These are phyloP conservation scores for Heimioporus retisporus DNA, from an alignment of 1,284 basidiomycete genomes.

Conservation along the genomic window DNA sequence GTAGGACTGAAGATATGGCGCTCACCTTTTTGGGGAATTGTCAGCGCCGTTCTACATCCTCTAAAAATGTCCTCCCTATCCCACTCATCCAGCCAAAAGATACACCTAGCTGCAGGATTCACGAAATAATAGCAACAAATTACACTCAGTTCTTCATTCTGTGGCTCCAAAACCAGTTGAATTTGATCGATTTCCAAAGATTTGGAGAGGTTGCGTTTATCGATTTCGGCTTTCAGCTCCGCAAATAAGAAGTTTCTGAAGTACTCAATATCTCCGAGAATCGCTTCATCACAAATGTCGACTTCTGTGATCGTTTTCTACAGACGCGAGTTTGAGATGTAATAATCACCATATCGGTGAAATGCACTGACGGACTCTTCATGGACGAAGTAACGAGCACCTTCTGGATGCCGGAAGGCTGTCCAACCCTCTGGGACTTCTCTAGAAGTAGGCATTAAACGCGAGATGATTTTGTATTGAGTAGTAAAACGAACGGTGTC, in stretches of 20 bases:
- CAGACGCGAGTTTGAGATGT: constrained; percentile 4
- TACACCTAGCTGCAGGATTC: constrained; percentile 31
- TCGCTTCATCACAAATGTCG: constrained; percentile 27
- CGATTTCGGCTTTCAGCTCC: constrained; percentile 22
- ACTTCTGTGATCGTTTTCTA: constrained; percentile 47
- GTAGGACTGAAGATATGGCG: neutral
- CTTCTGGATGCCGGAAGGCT: constrained; percentile 40
- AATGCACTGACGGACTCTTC: constrained; percentile 32
- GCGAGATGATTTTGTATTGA: neutral
- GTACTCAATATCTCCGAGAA: constrained; percentile 34
- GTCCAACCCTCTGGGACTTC: constrained; percentile 33
- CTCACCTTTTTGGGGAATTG: constrained; percentile 39
- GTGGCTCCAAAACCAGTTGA: constrained; percentile 44
- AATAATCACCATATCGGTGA: neutral
- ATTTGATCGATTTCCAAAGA: constrained; percentile 30
- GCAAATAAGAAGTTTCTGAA: constrained; percentile 27
- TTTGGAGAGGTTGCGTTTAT: neutral
- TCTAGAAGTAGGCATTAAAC: constrained; percentile 18
- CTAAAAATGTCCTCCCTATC: constrained; percentile 26
- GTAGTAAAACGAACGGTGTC: constrained; percentile 27
- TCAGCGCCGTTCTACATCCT: constrained; percentile 30
- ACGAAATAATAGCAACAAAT: constrained; percentile 44
- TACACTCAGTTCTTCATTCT: constrained; percentile 13
- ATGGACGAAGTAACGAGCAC: constrained; percentile 42
- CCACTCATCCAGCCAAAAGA: constrained; percentile 45